A percentile compares a stretch with the other conserved stretches of the same genome.
phyloP scores from a whole-genome alignment of 2,329 filamentous ascomycete species.

The Hirsutella thompsonii region DNA sequence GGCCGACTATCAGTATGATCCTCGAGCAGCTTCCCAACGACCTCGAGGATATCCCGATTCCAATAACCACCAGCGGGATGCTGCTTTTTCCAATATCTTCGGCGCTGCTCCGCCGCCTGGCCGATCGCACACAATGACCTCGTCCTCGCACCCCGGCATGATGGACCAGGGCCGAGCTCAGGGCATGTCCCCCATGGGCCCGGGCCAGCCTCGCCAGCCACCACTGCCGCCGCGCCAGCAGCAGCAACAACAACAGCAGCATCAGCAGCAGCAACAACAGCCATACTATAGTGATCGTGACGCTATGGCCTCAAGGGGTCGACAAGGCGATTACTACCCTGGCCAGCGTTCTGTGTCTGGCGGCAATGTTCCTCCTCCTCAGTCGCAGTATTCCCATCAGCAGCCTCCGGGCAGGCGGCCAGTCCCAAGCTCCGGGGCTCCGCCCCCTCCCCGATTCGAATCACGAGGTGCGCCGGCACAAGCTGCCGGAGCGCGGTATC shows the following conservation, averaged over 20 bases:
- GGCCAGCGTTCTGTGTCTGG: slow-evolving; percentile 38
- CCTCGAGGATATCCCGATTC: slow-evolving; percentile 36
- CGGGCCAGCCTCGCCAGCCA: slow-evolving; percentile 47
- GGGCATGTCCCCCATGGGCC: slow-evolving; percentile 53
- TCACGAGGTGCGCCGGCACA: slow-evolving; percentile 38
- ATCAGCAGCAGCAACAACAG: too few relatives aligned
- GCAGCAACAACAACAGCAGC: too few relatives aligned
- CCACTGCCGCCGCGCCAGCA: slow-evolving; percentile 46
- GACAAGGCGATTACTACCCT: slow-evolving; percentile 32
- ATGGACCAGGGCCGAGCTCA: slow-evolving; percentile 56
- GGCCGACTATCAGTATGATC: slow-evolving; percentile 45
- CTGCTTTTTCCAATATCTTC: slow-evolving; percentile 93
- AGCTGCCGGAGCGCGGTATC: slow-evolving; percentile 23
- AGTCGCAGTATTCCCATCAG: slow-evolving; percentile 33
- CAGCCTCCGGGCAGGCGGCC: slow-evolving; percentile 29
- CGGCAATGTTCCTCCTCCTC: slow-evolving; percentile 30
- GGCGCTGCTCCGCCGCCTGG: slow-evolving; percentile 75
- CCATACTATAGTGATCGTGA: slow-evolving; percentile 22
- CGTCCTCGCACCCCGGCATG: slow-evolving; percentile 43
- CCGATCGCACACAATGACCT: slow-evolving; percentile 91
- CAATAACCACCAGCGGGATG: slow-evolving; percentile 70
- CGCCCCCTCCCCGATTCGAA: slow-evolving; percentile 54
- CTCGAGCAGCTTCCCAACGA: slow-evolving; percentile 32
- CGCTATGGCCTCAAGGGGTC: slow-evolving; percentile 12
- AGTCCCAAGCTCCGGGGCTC: slow-evolving; percentile 26